Conservation (phyloP, 805 yeast genomes). For the Lachancea dasiensis region DNA sequence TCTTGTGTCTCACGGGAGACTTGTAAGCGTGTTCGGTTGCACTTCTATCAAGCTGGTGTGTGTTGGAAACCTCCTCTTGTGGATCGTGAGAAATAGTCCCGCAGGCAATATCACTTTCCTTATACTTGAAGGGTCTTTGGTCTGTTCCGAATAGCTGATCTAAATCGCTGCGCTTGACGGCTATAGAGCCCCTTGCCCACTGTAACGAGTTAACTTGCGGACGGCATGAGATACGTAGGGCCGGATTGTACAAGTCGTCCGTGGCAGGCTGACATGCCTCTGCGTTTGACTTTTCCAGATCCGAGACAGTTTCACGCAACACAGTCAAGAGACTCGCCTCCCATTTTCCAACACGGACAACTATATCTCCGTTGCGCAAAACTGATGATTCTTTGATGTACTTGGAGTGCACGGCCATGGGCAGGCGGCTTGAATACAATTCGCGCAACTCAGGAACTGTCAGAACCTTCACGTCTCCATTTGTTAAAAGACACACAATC, state of each 20-base stretch:
- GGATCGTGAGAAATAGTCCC: conserved; percentile 34
- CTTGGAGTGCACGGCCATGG: conserved; percentile 37
- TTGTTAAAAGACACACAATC: conserved; percentile 39
- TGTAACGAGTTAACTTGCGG: conserved; percentile 76
- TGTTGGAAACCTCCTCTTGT: conserved; percentile 15
- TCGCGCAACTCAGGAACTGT: conserved; percentile 63
- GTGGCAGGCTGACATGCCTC: conserved; percentile 16
- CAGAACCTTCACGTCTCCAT: conserved; percentile 42
- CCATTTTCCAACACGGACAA: conserved; percentile 48
- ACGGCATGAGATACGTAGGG: conserved; percentile 63
- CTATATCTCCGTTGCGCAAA: conserved; percentile 50
- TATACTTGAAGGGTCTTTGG: conserved; percentile 49
- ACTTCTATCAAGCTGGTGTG: conserved; percentile 9
- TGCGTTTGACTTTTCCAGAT: conserved; percentile 24
- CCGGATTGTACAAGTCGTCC: conserved; percentile 66
- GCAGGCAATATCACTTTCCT: conserved; percentile 53
- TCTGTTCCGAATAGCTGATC: conserved; percentile 68
- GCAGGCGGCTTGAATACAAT: conserved; percentile 42
- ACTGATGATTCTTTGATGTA: conserved; percentile 41
- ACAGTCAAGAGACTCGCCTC: conserved; percentile 50
- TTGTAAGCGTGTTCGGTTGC: conserved; percentile 33
- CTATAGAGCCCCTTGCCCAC: conserved; percentile 78
- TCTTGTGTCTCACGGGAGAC: conserved; percentile 41
- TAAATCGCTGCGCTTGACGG: conserved; percentile 56
- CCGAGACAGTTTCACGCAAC: conserved; percentile 40